Evolutionary conservation across 2,329 filamentous ascomycete genomes (phyloP), one percentile per base, ranked within the genome.

Genomic region (Cercospora beticola): DNA sequence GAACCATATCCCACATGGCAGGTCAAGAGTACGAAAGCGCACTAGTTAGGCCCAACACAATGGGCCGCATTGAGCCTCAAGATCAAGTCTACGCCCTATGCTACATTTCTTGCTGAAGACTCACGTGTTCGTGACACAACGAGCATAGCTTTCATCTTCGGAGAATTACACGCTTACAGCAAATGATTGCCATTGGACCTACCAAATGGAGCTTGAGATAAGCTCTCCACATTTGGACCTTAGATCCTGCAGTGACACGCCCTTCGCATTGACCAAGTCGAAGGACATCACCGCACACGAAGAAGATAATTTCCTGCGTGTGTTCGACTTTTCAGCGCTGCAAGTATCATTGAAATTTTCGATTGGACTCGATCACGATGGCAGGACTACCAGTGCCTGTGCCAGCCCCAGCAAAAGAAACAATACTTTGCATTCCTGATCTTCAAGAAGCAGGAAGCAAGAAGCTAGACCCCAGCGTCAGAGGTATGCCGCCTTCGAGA

Each of bases 381-480:
- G 69, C 71, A 63, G 71, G 71, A n/a, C 40, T 67, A 31, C 71
- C 69, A 9, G 46, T 71, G 5, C 73, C 73, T 14, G 64, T 74
- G 4, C 68, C 70, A 1, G 65, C 61, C 4, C 62, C 66, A 28
- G 31, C 56, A 26, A 58, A 62, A 14, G 66, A 67, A 23, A 73
- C 68, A 58, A 73, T 74, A n/a, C 36, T 75, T 9, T 72, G 72
- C 57, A 73, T 75, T 26, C 63, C 68, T 10, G 73, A 75, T 43
- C 65, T 75, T 2, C 59, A 72, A 43, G 62, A 71, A 36, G 73
- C 68, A 58, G 74, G 67, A 3, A 63, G 65, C 16, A 71, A 69
- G 65, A 75, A 71, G 57, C 52, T 75, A 7, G 49, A 46, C 1
- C 10, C 62, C 2, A 64, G 62, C 46, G 7, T 64, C 14, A 36